Percentiles rank a stretch among this genome's conserved stretches.
Evolutionary conservation across 1,284 basidiomycete genomes (phyloP).

Genomic region (Golubevia sp.): DNA sequence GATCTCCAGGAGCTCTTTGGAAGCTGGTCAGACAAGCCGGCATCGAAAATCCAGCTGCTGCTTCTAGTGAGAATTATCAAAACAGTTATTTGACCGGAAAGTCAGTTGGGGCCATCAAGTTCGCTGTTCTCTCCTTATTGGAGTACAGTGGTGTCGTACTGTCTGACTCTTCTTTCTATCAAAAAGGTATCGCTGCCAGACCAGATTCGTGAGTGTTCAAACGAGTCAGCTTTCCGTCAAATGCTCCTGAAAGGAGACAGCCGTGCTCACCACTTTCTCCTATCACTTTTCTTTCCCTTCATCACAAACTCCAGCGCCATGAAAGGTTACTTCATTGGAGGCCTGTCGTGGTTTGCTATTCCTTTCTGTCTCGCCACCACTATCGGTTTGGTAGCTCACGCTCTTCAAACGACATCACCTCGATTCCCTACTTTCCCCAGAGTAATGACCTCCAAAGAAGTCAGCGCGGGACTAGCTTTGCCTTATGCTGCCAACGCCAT

Average conservation of each 20-base stretch:
- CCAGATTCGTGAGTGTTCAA: slow-evolving; percentile 17
- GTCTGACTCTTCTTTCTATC: slow-evolving; percentile 36
- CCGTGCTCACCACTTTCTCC: too few relatives aligned
- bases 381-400: slow-evolving; percentile 39
- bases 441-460: slow-evolving; percentile 28
- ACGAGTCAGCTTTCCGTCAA: too few relatives aligned
- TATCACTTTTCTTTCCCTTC: too few relatives aligned
- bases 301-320: slow-evolving; percentile 10
- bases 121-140: slow-evolving; percentile 27
- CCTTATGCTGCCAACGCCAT: slow-evolving; percentile 46
- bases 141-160: slow-evolving; percentile 46
- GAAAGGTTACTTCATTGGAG: slow-evolving; percentile 45
- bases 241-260: too few relatives aligned
- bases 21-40: slow-evolving; percentile 22
- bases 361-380: slow-evolving; percentile 45
- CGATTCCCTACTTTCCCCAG: slow-evolving; percentile 44
- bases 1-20: slow-evolving; percentile 35
- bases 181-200: slow-evolving; percentile 45
- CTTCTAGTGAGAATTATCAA: slow-evolving; percentile 21
- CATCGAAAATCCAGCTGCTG: slow-evolving; percentile 6
- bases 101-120: slow-evolving; percentile 39
- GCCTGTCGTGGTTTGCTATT: slow-evolving; percentile 43
- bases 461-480: slow-evolving; percentile 41
- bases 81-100: slow-evolving; percentile 32
- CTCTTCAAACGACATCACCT: slow-evolving; percentile 36